These are phyloP conservation scores for Cucurbita ficifolia DNA, from an alignment of 306 rosid species.

Conservation along the genomic window DNA sequence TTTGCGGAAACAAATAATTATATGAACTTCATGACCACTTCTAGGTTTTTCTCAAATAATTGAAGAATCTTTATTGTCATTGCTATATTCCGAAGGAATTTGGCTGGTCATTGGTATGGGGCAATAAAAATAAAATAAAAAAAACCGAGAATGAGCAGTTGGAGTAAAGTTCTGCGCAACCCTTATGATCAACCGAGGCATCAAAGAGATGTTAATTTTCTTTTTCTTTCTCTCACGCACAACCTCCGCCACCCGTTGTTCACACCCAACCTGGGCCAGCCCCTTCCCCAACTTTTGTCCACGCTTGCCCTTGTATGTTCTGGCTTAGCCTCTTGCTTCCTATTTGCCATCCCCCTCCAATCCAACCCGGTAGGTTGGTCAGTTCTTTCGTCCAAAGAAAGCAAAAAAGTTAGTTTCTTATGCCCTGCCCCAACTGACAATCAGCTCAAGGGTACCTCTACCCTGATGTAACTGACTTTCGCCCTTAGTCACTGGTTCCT, in stretches of 20 bases:
- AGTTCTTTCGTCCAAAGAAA: background rate
- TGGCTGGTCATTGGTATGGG: background rate
- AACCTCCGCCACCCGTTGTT: background rate
- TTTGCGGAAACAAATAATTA: background rate
- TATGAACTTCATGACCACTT: background rate
- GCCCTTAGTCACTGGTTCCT: background rate
- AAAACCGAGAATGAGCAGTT: background rate
- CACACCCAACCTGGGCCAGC: background rate
- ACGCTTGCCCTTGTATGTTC: background rate
- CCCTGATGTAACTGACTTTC: background rate
- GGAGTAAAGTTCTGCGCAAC: background rate
- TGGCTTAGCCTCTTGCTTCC: background rate
- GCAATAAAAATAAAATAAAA: background rate
- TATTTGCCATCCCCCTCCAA: background rate
- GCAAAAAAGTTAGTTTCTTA: background rate
- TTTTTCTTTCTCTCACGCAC: background rate
- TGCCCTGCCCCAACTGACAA: background rate
- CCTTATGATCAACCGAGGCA: background rate
- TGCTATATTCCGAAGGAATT: background rate
- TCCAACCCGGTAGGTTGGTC: background rate
- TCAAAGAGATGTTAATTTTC: background rate
- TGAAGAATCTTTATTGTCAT: background rate
- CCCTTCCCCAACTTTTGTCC: background rate
- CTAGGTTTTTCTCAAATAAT: background rate
- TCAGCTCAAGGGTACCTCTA: background rate